A percentile compares a stretch with the other conserved stretches of the same genome.
These are phyloP conservation scores for Backusella macrospora DNA, from an alignment of 192 early-diverging fungal species.

Conservation along the genomic window DNA sequence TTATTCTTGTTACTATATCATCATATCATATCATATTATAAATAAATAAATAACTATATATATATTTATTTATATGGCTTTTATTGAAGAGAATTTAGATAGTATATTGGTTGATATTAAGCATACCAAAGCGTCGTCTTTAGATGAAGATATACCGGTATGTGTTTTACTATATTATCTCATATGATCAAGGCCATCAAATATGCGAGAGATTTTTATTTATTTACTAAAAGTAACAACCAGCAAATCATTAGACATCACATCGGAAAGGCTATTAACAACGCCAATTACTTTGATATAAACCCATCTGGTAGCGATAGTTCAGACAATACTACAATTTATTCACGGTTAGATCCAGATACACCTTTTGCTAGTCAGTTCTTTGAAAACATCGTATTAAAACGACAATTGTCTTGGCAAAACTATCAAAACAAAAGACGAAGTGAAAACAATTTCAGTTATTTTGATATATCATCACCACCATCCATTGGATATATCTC, in stretches of 20 bases:
- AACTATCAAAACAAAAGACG: conserved; percentile 9
- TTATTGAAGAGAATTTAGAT: background rate
- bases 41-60: background rate
- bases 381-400: conserved; percentile 1
- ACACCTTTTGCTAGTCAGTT: background rate
- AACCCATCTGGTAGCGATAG: background rate
- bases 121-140: background rate
- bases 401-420: conserved; percentile 5
- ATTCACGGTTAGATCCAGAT: background rate
- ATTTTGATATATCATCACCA: background rate
- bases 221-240: conserved; percentile 1
- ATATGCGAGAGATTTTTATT: background rate
- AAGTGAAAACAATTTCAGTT: conserved; percentile 2
- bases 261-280: background rate
- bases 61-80: too few relatives aligned
- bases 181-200: background rate
- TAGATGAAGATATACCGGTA: background rate
- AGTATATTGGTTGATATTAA: conserved; percentile 8
- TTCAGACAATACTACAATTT: background rate
- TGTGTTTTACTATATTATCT: background rate
- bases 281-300: background rate
- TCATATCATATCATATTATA: background rate
- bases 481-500: background rate
- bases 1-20: background rate
- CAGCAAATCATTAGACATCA: conserved; percentile 2